Evolutionary conservation across 352 stramenopile genomes (phyloP), one percentile per base, ranked within the genome.

Genomic region (Globisporangium splendens): DNA sequence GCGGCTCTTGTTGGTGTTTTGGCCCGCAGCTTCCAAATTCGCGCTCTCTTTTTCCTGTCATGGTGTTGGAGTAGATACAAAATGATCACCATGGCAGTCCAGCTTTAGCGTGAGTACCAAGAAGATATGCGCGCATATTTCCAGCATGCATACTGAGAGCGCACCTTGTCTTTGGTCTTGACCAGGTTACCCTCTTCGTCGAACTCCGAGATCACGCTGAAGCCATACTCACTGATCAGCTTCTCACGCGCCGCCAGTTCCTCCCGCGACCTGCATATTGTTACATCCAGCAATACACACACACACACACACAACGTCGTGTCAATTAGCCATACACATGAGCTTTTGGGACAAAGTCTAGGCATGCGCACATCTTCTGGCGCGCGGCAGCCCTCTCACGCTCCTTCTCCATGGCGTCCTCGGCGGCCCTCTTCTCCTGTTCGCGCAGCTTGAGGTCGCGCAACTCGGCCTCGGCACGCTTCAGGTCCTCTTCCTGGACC

Each of bases 111-210:
- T 18, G 8, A 17, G 18, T 12, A 13, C 7, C 38, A 35, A 15
- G 5, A 21, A 35, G 13, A 31, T 5, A 17, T 10, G 8, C 1
- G 2, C 28, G 20, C 17, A 14, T 14, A 31, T n/a, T n/a, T n/a
- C 24, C 24, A 31, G 2, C 2, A 41, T 52, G 13, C 47, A 20
- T 15, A 10, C 24, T n/a, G n/a, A n/a, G n/a, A n/a, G 18, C 28
- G 28, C 39, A 82, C 75, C 65, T 88, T 88, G 65, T 90, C 77
- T 49, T 74, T 78, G 18, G 75, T 83, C 68, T 89, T 85, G 63
- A 91, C 73, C 14, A 94, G 69, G 61, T 94, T 92, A 44, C 82
- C 85, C 14, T 92, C 80, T 62, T 94, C 85, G 55, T 94, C 85
- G 56, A 91, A 89, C 68, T 91, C 81, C 0, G 82, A 90, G 59